These are phyloP conservation scores for Geranium rotundifolium DNA, from an alignment of 345 rosid species.

Conservation along the genomic window DNA sequence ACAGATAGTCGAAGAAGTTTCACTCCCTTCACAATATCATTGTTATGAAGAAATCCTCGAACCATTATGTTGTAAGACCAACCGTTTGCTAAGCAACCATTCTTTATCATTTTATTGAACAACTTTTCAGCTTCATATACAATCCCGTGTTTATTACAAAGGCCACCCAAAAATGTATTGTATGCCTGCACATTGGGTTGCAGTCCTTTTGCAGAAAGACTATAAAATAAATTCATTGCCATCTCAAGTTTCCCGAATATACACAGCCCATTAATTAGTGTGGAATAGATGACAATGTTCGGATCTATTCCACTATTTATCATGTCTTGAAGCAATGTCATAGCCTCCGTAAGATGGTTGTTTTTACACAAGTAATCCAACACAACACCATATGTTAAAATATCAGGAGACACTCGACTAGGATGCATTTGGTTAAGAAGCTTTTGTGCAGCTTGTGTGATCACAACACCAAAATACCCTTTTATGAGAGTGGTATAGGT, in stretches of 20 bases:
- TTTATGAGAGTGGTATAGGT: constrained; percentile 3
- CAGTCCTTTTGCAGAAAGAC: neutral
- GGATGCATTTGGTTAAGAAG: neutral
- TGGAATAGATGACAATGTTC: neutral
- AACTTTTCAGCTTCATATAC: neutral
- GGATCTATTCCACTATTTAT: neutral
- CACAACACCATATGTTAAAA: constrained; percentile 5
- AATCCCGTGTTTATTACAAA: neutral
- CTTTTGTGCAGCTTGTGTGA: neutral
- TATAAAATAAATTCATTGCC: constrained; percentile 3
- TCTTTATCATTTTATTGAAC: no score
- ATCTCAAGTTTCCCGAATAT: constrained; percentile 2
- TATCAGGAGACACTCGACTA: neutral
- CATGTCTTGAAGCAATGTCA: constrained; percentile 1
- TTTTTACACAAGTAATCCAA: no score
- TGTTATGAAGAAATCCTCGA: no score
- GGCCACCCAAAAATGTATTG: neutral
- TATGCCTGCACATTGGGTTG: neutral
- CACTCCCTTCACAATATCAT: no score
- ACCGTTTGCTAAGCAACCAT: no score
- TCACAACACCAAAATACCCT: constrained; percentile 2
- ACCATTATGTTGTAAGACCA: no score
- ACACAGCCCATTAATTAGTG: constrained; percentile 7
- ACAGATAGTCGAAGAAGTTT: no score
- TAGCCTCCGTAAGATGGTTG: neutral